phyloP scores from a whole-genome alignment of 768 basidiomycete species.

The Tremella yokohamensis region DNA sequence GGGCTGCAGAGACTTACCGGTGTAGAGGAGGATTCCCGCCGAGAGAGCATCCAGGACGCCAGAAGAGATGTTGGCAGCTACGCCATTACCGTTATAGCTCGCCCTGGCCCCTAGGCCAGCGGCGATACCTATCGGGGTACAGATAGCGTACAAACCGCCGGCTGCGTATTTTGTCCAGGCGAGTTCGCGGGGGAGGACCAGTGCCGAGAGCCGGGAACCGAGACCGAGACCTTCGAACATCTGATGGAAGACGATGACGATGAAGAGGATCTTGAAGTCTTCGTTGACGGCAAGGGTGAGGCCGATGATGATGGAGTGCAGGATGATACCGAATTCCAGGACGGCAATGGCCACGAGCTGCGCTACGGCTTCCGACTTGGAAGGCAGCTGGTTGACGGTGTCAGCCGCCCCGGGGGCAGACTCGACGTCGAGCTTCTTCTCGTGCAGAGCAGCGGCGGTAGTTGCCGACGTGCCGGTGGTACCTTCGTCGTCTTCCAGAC shows the following conservation, averaged over 20 bases:
- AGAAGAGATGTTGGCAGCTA: slow-evolving; percentile 73
- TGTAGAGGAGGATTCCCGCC: slow-evolving; percentile 72
- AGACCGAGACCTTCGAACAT: slow-evolving; percentile 92
- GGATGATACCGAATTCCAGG: slow-evolving; percentile 85
- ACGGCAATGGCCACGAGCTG: slow-evolving; percentile 85
- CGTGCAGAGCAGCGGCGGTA: not conserved
- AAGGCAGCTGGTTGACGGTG: slow-evolving; percentile 24
- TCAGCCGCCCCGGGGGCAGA: slow-evolving; percentile 8
- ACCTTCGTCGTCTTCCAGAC: slow-evolving; percentile 26
- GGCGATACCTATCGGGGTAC: slow-evolving; percentile 75
- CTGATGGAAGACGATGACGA: slow-evolving; percentile 89
- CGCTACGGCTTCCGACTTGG: slow-evolving; percentile 52
- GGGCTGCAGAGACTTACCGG: slow-evolving; percentile 24
- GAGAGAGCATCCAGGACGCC: slow-evolving; percentile 81
- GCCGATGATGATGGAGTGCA: slow-evolving; percentile 84
- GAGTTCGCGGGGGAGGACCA: slow-evolving; percentile 54
- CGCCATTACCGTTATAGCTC: slow-evolving; percentile 75
- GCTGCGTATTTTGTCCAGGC: slow-evolving; percentile 43
- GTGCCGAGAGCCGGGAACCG: slow-evolving; percentile 78
- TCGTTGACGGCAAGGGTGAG: slow-evolving; percentile 85
- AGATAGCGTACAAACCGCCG: slow-evolving; percentile 42
- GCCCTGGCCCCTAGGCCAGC: slow-evolving; percentile 59
- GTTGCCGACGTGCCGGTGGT: not conserved
- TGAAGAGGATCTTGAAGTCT: slow-evolving; percentile 76
- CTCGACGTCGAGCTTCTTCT: slow-evolving; percentile 18